Evolutionary conservation across 1,284 basidiomycete species (phyloP), one percentile per base, ranked within the genome.

Genomic region (Peniophora sp.): DNA sequence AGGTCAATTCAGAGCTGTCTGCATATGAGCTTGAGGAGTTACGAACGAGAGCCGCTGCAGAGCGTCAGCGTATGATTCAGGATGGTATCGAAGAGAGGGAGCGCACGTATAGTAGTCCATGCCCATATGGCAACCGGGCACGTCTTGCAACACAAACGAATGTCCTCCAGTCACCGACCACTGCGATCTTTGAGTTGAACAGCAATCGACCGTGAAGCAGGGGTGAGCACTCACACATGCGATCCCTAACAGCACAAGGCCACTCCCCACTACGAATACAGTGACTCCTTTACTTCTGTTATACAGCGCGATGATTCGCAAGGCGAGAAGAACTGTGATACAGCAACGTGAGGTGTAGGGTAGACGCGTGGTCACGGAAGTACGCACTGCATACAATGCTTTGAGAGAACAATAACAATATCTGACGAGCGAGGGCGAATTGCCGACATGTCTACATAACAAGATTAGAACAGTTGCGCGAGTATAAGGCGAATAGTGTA

Each of bases 401-500:
- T 57, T 75, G 73, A 47, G 65, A 73, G 6, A 68, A 47, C 22
- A 74, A 47, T 9, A 76, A 58, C 10, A 73, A 49, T 5, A 67
- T 36, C 48, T 75, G 69, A 3, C 69, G 70, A 53, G 64, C 68
- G 1, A 64, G 47, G 43, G 57, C 63, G 49, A 64, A 68, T 17
- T 50, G 51, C 41, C 55, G 47, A 52, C 71, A 72, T 10, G 51
- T 48, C 65, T 67, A 39, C 12, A 42, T 6, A n/a, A 18, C 27
- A 23, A 17, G 35, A 32, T 22, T 47, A 24, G 32, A 15, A 17
- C 42, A 47, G 47, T 37, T 15, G 32, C 6, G 22, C 24, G 10
- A 11, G 52, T 37, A 44, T 35, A 36, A 18, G n/a, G 22, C 14
- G 18, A 27, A n/a, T n/a, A 20, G 41, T 61, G 35, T 39, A 67